Evolutionary conservation across 129 eudicot species (phyloP).

Genomic region (Apium graveolens): DNA sequence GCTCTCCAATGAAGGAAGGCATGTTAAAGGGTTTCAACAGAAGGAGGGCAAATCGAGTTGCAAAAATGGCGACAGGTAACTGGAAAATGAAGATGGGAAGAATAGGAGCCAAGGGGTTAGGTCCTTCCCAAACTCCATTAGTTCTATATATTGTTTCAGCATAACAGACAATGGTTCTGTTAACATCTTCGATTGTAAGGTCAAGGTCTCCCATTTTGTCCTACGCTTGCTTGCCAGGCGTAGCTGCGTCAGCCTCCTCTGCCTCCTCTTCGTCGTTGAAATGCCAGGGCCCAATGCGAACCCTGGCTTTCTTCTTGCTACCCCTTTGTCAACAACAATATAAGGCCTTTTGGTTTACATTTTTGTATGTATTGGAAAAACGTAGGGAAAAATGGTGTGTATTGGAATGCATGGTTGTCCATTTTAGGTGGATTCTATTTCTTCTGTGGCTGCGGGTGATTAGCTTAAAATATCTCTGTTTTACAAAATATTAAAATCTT

Average conservation of each 20-base stretch:
- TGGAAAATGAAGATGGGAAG: constrained; percentile 42
- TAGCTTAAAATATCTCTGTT: not conserved
- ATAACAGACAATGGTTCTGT: constrained; percentile 26
- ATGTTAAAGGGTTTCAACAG: constrained; percentile 27
- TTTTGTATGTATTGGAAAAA: not conserved
- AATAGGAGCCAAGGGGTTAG: constrained; percentile 41
- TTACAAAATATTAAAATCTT: too few relatives aligned
- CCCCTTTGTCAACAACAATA: not conserved
- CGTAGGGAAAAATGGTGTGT: not conserved
- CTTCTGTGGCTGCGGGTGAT: not conserved
- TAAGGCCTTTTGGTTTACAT: not conserved
- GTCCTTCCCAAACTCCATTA: constrained; percentile 58
- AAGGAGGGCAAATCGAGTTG: constrained; percentile 20
- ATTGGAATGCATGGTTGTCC: constrained; percentile 1
- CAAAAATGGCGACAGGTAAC: constrained; percentile 23
- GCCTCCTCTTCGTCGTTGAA: not conserved
- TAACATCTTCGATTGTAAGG: not conserved
- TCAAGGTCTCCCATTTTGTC: not conserved
- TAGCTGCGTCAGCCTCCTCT: not conserved
- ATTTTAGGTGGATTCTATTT: constrained; percentile 1
- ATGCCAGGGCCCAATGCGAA: not conserved
- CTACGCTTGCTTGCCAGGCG: not conserved
- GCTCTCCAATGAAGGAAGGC: constrained; percentile 45
- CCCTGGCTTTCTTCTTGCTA: not conserved
- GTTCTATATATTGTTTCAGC: constrained; percentile 34